Base-by-base conservation (phyloP, 139 green algal species). In the Coccomyxa sp. region DNA sequence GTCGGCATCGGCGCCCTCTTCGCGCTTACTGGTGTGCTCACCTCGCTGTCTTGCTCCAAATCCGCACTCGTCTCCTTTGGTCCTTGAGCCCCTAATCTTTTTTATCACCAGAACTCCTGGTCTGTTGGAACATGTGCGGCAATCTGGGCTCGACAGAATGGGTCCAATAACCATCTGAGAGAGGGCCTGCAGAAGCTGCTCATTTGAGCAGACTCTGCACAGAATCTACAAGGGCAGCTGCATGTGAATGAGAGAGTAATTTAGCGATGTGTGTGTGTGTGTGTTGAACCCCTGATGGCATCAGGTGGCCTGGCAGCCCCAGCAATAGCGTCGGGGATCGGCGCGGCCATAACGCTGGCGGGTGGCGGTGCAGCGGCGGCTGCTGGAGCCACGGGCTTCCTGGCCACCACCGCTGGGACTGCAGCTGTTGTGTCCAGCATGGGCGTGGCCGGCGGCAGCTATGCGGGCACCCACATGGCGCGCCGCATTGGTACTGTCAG, bases 241-340 rank as follows among this genome's bases (percentile, higher is more conserved):
- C 63, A 71, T 28, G 63, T 68, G 15, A 13, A 23, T 28, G 1
- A 25, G 10, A 77, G 23, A 77, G 27, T 3, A 77, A 30, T 25
- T 17, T 45, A 32, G 3, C 28, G 71, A 77, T 51, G 27, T 77
- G 27, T 77, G 23, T 77, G n/a, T n/a, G n/a, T n/a, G n/a, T n/a
- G n/a, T n/a, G n/a, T n/a, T n/a, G n/a, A n/a, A n/a, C n/a, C n/a
- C n/a, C 1, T 71, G 13, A 15, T 60, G 25, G 1, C 0, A 57
- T 31, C 88, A 90, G 94, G 93, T 25, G 94, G 94, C 13, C 84
- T 97, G 76, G 94, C 94, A 16, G 94, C 94, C 0, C 94, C 94
- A 18, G 94, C 94, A 13, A 92, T 97, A 23, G 94, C 92, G 17
- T 92, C 92, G 0, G 94, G 94, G 16, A 81, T 96, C 18, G 91